phyloP scores from a whole-genome alignment of 208 protist genomes.

The Jaenimonas drosophilae region DNA sequence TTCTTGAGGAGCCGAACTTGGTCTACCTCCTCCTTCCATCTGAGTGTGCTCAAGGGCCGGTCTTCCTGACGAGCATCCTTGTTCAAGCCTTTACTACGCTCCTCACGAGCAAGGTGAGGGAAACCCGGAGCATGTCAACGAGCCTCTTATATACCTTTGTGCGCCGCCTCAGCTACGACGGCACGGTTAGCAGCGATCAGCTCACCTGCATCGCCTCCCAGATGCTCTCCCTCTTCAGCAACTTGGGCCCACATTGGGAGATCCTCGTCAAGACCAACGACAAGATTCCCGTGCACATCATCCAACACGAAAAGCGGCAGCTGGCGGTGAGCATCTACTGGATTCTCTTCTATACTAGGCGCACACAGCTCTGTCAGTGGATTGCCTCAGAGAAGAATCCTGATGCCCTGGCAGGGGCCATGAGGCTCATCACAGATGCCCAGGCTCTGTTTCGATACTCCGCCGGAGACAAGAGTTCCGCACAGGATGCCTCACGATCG shows the following conservation, averaged over 20 bases:
- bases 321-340: slow-evolving; percentile 55
- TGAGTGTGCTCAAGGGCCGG: slow-evolving; percentile 17
- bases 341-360: slow-evolving; percentile 75
- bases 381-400: slow-evolving; percentile 27
- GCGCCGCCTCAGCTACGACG: slow-evolving; percentile 45
- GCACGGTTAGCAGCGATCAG: slow-evolving; percentile 32
- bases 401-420: slow-evolving; percentile 51
- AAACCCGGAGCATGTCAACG: slow-evolving; percentile 29
- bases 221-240: slow-evolving; percentile 44
- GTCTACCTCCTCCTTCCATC: slow-evolving; percentile 55
- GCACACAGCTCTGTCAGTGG: slow-evolving; percentile 28
- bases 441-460: slow-evolving; percentile 68
- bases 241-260: slow-evolving; percentile 56
- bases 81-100: slow-evolving; percentile 43
- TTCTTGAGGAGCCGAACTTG: slow-evolving; percentile 55
- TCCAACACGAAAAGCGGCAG: slow-evolving; percentile 46
- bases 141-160: slow-evolving; percentile 64
- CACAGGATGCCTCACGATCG: not conserved
- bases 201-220: slow-evolving; percentile 62
- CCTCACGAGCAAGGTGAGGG: slow-evolving; percentile 41
- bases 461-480: slow-evolving; percentile 19
- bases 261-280: slow-evolving; percentile 36
- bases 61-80: slow-evolving; percentile 64
- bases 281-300: slow-evolving; percentile 20
- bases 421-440: slow-evolving; percentile 56